Percentiles rank a stretch among this genome's conserved stretches.
Conservation (phyloP, 768 basidiomycete species). For the Hericium rajendrae region DNA sequence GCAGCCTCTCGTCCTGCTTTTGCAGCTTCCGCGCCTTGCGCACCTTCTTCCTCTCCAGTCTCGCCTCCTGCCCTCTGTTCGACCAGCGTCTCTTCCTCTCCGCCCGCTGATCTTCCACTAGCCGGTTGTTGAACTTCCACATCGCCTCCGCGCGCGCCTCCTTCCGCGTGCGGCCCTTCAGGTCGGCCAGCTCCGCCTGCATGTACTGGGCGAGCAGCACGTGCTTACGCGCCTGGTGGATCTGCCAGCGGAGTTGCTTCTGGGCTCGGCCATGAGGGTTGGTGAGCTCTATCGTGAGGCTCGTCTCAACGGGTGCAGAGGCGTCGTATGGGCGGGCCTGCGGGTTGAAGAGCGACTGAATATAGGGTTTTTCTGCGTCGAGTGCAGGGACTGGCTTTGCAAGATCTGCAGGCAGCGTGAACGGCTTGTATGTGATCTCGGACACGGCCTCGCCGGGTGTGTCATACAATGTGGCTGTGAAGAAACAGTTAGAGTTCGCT, state of each 20-base stretch:
- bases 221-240: constrained; percentile 36
- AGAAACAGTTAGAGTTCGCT: constrained; percentile 1
- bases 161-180: constrained; percentile 49
- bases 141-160: constrained; percentile 67
- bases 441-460: constrained; percentile 51
- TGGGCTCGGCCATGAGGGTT: constrained; percentile 80
- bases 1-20: constrained; percentile 20
- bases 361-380: constrained; percentile 44
- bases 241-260: constrained; percentile 71
- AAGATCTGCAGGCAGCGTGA: constrained; percentile 30
- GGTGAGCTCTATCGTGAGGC: constrained; percentile 59
- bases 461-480: constrained; percentile 51
- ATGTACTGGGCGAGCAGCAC: constrained; percentile 44
- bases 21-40: constrained; percentile 22
- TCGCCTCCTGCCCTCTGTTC: constrained; percentile 24
- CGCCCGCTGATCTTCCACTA: constrained; percentile 48
- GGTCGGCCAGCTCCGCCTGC: constrained; percentile 33
- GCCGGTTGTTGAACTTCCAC: constrained; percentile 58
- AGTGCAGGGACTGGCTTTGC: constrained; percentile 24
- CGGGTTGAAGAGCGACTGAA: constrained; percentile 40
- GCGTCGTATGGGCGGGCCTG: constrained; percentile 35
- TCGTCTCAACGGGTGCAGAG: constrained; percentile 52
- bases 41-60: constrained; percentile 14
- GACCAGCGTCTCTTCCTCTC: constrained; percentile 51
- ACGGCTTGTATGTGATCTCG: constrained; percentile 63